phyloP scores from a whole-genome alignment of 129 eudicot species.

The Flaveria robusta region DNA sequence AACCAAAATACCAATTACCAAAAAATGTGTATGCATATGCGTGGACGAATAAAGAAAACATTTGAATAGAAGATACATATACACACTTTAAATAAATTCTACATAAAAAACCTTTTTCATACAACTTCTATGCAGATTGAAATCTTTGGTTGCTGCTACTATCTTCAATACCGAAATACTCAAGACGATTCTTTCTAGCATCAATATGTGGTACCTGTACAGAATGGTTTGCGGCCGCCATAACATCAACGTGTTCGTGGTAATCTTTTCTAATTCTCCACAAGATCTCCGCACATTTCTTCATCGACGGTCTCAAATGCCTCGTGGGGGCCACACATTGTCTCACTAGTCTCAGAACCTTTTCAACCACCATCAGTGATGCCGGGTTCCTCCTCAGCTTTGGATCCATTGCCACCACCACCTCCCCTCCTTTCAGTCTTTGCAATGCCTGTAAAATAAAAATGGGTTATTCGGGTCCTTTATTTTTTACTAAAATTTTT shows the following conservation, averaged over 20 bases:
- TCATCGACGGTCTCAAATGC: conserved; percentile 68
- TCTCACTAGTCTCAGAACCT: conserved; percentile 64
- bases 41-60: neutral
- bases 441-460: conserved; percentile 59
- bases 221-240: conserved; percentile 44
- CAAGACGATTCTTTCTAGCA: conserved; percentile 42
- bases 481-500: neutral
- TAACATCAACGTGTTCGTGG: conserved; percentile 36
- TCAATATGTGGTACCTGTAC: conserved; percentile 46
- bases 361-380: conserved; percentile 62
- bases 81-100: conserved; percentile 26
- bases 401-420: conserved; percentile 73
- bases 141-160: conserved; percentile 39
- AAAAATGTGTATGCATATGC: neutral
- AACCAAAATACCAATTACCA: neutral
- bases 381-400: conserved; percentile 69
- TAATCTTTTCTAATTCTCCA: conserved; percentile 69
- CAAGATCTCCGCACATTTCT: conserved; percentile 61
- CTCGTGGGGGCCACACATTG: conserved; percentile 67
- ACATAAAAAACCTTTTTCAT: conserved; percentile 33
- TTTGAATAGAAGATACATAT: conserved; percentile 21
- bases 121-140: conserved; percentile 46
- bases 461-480: neutral
- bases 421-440: conserved; percentile 62
- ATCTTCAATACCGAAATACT: conserved; percentile 58